Base-by-base conservation (phyloP, 2,329 filamentous ascomycete species). In the Aspergillus clavatus region DNA sequence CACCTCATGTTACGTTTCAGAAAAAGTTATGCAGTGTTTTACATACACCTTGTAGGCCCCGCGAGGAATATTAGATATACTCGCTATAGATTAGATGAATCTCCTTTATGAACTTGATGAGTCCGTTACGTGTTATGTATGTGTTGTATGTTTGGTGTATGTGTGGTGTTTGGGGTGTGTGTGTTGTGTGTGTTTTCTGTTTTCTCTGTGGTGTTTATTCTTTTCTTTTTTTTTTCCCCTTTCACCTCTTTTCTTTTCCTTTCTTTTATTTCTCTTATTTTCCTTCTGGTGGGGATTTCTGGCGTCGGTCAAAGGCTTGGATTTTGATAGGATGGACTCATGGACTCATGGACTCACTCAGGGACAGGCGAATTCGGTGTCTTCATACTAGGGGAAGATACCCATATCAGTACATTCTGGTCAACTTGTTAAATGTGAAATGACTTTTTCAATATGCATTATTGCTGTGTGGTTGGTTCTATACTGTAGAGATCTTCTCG, bases 61-160 rank as follows among this genome's bases (percentile, higher is more conserved):
- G 44, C 54, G 50, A 55, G 53, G 52, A 51, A 52, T 19, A 45
- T 48, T 57, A 58, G 51, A 57, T 40, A 58, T 46, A 52, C 53
- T 49, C 55, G 52, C 48, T 55, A 61, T 65, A 66, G 63, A 66
- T 59, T 64, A 65, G 62, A 65, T 61, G 52, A 65, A 63, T 64
- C 47, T 62, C 56, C 55, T 61, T 58, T 47, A 60, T 61, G 55
- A 62, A 62, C 53, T 53, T 47, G 47, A 64, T 57, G 59, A 60
- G 44, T 52, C 52, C 53, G 53, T 64, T 54, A 54, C 57, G 52
- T 62, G 57, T 55, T 58, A 56, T 61, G 47, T 57, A 48, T 61
- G 51, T 60, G 46, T 46, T 57, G 40, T 57, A 48, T 58, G 38
- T 52, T 24, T 46, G 45, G 31, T 47, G 57, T 52, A 21, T 58